Conservation (phyloP, 106 monocot species). For the Dendrobium catenatum region DNA sequence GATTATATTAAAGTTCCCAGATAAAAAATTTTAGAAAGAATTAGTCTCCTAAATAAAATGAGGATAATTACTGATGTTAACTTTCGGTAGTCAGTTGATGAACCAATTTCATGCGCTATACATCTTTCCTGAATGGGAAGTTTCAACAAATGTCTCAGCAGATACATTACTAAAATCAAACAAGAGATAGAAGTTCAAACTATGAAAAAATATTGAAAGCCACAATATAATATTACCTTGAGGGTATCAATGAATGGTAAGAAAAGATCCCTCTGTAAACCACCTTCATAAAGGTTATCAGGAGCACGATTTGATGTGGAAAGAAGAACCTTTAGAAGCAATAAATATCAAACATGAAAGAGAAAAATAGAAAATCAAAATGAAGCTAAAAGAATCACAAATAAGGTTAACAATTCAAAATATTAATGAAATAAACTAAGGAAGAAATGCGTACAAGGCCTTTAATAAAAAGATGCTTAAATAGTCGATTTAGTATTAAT, state of each 20-base stretch:
- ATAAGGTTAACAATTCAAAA: conserved; percentile 7
- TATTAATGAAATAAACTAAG: not conserved
- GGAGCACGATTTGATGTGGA: conserved; percentile 98
- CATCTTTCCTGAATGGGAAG: conserved; percentile 71
- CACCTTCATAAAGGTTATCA: conserved; percentile 96
- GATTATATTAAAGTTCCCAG: not conserved
- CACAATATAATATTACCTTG: conserved; percentile 41
- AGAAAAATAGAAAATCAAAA: not conserved
- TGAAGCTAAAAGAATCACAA: not conserved
- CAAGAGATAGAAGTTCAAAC: not conserved
- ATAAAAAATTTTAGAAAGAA: not conserved
- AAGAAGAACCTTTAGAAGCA: conserved; percentile 57
- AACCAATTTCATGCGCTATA: conserved; percentile 75
- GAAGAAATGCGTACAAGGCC: conserved; percentile 62
- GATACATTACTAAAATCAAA: not conserved
- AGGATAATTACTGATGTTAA: conserved; percentile 35
- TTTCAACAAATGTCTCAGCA: not conserved
- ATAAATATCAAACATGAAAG: not conserved
- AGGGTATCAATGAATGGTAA: conserved; percentile 87
- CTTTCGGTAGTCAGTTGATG: conserved; percentile 79
- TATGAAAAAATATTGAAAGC: conserved; percentile 2
- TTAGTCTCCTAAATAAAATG: not conserved
- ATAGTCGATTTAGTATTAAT: conserved; percentile 93
- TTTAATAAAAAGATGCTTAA: conserved; percentile 86
- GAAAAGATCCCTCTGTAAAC: conserved; percentile 95